These are phyloP conservation scores for Abortiporus biennis DNA, from an alignment of 1,284 basidiomycete species.

Conservation along the genomic window DNA sequence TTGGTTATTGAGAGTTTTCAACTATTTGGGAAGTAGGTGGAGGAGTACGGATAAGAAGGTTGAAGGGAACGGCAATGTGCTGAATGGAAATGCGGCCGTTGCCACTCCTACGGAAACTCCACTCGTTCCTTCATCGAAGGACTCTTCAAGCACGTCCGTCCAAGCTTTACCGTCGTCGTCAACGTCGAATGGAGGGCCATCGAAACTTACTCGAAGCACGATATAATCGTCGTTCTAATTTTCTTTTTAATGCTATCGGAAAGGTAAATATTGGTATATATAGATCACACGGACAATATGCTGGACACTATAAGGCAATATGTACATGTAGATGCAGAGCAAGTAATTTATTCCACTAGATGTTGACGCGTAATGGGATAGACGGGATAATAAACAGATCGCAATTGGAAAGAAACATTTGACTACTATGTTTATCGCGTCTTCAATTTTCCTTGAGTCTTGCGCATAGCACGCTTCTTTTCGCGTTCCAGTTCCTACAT, in stretches of 20 bases:
- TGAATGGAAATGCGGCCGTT: not conserved
- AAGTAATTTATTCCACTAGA: conserved; percentile 18
- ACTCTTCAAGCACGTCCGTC: too few species aligned
- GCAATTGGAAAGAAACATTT: too few species aligned
- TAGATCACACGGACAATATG: conserved; percentile 6
- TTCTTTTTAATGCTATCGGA: too few species aligned
- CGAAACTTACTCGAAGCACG: too few species aligned
- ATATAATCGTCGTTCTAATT: too few species aligned
- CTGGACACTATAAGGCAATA: conserved; percentile 13
- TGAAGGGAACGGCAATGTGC: conserved; percentile 3
- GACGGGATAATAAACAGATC: too few species aligned
- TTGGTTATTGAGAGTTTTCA: conserved; percentile 70
- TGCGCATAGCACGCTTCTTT: conserved; percentile 63
- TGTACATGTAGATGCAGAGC: conserved; percentile 21
- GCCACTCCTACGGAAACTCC: not conserved
- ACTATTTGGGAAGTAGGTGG: conserved; percentile 55
- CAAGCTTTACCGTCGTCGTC: too few species aligned
- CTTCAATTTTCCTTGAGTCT: conserved; percentile 59
- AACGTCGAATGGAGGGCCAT: too few species aligned
- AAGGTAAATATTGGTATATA: conserved; percentile 4
- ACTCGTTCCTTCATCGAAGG: too few species aligned
- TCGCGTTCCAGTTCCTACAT: conserved; percentile 65
- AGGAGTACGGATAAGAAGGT: conserved; percentile 17
- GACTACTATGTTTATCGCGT: conserved; percentile 45
- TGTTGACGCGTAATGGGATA: too few species aligned